These are phyloP conservation scores for Ceratocystis variospora DNA, from an alignment of 2,329 filamentous ascomycete genomes.

Conservation along the genomic window DNA sequence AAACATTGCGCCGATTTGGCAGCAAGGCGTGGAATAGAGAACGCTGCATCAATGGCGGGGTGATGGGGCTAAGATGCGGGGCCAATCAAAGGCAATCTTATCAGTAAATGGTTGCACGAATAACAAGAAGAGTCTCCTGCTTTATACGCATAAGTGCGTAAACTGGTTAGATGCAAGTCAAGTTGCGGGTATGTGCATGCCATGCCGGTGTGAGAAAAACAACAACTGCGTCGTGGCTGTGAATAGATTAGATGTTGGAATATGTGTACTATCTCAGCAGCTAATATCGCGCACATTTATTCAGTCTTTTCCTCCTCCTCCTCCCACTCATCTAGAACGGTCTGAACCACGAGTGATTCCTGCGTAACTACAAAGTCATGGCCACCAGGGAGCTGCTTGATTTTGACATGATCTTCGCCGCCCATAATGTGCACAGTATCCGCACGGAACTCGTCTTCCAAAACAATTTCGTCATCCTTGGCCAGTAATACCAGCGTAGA, in stretches of 20 bases:
- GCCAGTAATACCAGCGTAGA: constrained; percentile 42
- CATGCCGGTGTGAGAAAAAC: background rate
- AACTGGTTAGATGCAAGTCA: background rate
- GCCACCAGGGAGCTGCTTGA: constrained; percentile 38
- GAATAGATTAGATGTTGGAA: background rate
- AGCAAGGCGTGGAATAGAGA: background rate
- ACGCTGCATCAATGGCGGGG: background rate
- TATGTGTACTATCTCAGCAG: background rate
- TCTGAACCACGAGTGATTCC: constrained; percentile 12
- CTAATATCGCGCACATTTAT: background rate
- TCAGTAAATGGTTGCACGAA: constrained; percentile 2
- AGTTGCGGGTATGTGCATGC: background rate
- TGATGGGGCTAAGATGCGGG: background rate
- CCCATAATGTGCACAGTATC: constrained; percentile 40
- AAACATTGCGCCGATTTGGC: background rate
- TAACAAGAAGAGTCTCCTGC: background rate
- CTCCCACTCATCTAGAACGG: constrained; percentile 9
- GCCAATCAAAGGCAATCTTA: constrained; percentile 4
- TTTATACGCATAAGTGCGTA: background rate
- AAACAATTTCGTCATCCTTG: constrained; percentile 38
- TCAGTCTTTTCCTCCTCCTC: background rate
- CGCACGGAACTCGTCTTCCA: constrained; percentile 34
- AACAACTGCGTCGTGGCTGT: background rate
- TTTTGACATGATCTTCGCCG: constrained; percentile 35
- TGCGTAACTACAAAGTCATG: constrained; percentile 42